Percentiles rank a stretch among this genome's conserved stretches.
These are phyloP conservation scores for Pholiota molesta DNA, from an alignment of 768 basidiomycete species.

Conservation along the genomic window DNA sequence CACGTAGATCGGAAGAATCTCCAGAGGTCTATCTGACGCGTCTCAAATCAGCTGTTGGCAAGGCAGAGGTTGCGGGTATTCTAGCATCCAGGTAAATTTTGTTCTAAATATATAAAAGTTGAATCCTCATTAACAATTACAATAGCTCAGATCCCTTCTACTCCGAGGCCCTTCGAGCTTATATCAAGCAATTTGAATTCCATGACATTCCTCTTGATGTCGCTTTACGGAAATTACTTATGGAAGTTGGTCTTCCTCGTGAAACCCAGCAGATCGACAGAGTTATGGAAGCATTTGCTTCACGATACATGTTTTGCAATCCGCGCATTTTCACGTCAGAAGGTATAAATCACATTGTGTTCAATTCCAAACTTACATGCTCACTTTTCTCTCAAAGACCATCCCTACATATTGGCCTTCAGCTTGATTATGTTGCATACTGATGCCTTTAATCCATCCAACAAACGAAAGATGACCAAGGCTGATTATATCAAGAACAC, in stretches of 20 bases:
- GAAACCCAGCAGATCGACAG: conserved; percentile 99
- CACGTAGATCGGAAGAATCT: conserved; percentile 60
- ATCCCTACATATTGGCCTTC: conserved; percentile 95
- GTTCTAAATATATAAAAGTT: not conserved
- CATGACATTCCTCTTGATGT: conserved; percentile 83
- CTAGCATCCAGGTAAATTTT: conserved; percentile 75
- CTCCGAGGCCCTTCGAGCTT: conserved; percentile 64
- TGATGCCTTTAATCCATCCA: conserved; percentile 96
- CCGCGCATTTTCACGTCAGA: conserved; percentile 75
- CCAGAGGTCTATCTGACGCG: conserved; percentile 71
- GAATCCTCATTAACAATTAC: conserved; percentile 12
- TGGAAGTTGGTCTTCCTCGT: conserved; percentile 88
- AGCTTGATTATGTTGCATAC: conserved; percentile 99
- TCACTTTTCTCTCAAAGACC: conserved; percentile 54
- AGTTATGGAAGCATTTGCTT: conserved; percentile 94
- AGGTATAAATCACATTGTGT: conserved; percentile 37
- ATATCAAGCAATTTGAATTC: conserved; percentile 82
- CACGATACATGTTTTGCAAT: conserved; percentile 82
- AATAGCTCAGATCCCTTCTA: conserved; percentile 74
- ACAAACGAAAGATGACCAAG: conserved; percentile 97
- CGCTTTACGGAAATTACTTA: conserved; percentile 84
- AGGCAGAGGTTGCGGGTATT: conserved; percentile 78
- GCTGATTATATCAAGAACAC: conserved; percentile 94
- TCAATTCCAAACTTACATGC: not conserved
- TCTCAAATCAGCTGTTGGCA: conserved; percentile 64